Conservation (phyloP, 1,139 yeast genomes). For the Geotrichum bryndzae region DNA sequence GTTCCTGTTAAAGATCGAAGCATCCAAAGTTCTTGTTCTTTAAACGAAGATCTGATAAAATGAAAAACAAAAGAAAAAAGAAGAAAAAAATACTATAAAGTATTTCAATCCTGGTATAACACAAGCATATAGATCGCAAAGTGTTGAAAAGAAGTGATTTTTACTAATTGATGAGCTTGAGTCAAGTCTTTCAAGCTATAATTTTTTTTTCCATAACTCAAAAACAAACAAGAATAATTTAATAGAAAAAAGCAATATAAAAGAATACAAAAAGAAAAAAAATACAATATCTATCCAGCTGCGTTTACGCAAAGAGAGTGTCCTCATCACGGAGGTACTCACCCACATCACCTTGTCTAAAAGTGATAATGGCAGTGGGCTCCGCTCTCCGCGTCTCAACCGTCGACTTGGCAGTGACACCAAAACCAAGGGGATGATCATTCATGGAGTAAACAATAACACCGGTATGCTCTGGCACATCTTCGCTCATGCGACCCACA, state of each 20-base stretch:
- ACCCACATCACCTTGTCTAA: conserved; percentile 97
- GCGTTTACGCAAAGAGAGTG: conserved; percentile 67
- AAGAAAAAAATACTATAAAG: too few relatives aligned
- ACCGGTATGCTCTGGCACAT: conserved; percentile 97
- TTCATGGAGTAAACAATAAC: conserved; percentile 85
- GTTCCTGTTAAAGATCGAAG: too few relatives aligned
- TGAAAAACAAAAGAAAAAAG: too few relatives aligned
- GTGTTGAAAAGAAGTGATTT: too few relatives aligned
- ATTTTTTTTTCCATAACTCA: neutral
- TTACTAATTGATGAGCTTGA: neutral
- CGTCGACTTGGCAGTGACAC: conserved; percentile 91
- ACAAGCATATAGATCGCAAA: too few relatives aligned
- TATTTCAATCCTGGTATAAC: too few relatives aligned
- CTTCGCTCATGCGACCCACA: conserved; percentile 93
- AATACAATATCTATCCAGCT: neutral
- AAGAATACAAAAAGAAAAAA: neutral
- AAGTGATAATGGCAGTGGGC: conserved; percentile 92
- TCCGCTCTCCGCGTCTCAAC: conserved; percentile 78
- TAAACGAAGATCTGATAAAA: too few relatives aligned
- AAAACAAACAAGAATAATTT: neutral
- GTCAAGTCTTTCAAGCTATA: neutral
- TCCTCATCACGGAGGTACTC: conserved; percentile 98
- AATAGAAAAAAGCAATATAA: neutral
- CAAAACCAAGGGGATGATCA: conserved; percentile 92
- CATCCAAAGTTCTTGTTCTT: too few relatives aligned